Evolutionary conservation across 2,329 filamentous ascomycete species (phyloP), one percentile per base, ranked within the genome.

Genomic region (Ascochyta clinopodiicola): DNA sequence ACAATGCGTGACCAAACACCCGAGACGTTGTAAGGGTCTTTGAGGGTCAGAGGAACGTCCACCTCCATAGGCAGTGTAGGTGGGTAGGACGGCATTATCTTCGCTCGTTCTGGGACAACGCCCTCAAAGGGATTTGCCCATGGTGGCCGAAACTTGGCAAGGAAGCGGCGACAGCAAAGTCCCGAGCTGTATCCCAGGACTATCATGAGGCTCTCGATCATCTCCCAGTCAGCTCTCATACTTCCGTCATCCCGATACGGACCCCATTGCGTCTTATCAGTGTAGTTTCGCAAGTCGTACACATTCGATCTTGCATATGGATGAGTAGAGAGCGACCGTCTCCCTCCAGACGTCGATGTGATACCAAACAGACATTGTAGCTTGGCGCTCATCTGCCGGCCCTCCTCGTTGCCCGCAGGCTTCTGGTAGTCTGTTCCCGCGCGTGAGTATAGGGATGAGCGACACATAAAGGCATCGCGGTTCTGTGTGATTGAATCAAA

Each of bases 241-340:
- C 79, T 81, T 1, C 82, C 84, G 66, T 92, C 89, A 44, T 84
- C 78, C 66, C 82, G 77, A 65, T 91, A 93, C 0, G 90, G 90
- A 0, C 90, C 90, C 89, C 90, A 93, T 32, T 80, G 71, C 1
- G 83, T 88, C 24, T 74, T 71, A 2, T 77, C 70, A 0, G 84
- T 88, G 72, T 91, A 90, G 61, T 88, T 82, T 1, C 90, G 81
- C 43, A 93, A 75, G 68, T 93, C 89, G 62, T 93, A 94, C 3
- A 93, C 88, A 58, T 85, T 84, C 40, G 86, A 84, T 49, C 86
- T 82, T 1, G 90, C 90, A 61, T 82, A 87, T 1, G 86, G 84
- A 68, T 86, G 86, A 27, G 75, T 77, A 34, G 64, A 67, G 6
- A 71, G 61, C n/a, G 70, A 68, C 9, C 72, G 64, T 46, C 62